Evolutionary conservation across 371 early-diverging fungal genomes (phyloP).

Genomic region (Lichtheimia ramosa): DNA sequence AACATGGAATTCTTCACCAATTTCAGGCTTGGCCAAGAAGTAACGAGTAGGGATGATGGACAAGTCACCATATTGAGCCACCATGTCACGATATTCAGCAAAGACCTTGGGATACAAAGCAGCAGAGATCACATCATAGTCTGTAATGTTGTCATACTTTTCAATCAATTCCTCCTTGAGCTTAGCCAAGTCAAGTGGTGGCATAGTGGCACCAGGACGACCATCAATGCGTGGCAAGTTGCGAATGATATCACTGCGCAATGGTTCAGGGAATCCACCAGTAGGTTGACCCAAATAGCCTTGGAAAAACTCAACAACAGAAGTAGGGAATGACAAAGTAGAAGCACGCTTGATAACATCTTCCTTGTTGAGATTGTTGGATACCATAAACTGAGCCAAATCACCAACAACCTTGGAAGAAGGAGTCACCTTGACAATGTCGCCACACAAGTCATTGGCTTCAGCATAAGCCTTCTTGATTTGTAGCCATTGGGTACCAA

Average conservation of each 20-base stretch:
- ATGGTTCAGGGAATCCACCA: conserved; percentile 92
- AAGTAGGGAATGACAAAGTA: conserved; percentile 86
- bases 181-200: conserved; percentile 74
- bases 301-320: conserved; percentile 95
- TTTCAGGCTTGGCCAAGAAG: conserved; percentile 84
- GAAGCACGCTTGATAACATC: conserved; percentile 78
- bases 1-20: conserved; percentile 87
- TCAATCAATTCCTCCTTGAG: conserved; percentile 72
- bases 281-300: conserved; percentile 92
- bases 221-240: conserved; percentile 76
- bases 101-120: conserved; percentile 94
- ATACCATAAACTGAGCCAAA: conserved; percentile 96
- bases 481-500: conserved; percentile 91
- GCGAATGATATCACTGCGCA: conserved; percentile 81
- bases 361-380: conserved; percentile 73
- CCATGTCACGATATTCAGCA: conserved; percentile 77
- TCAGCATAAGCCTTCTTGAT: conserved; percentile 90
- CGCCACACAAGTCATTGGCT: conserved; percentile 92
- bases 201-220: conserved; percentile 86
- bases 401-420: conserved; percentile 97
- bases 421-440: conserved; percentile 96
- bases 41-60: conserved; percentile 87
- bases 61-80: conserved; percentile 82
- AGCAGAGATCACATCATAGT: conserved; percentile 82
- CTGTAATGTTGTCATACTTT: conserved; percentile 77